Evolutionary conservation across 257 asterid species (phyloP), one percentile per base, ranked within the genome.

Genomic region (Linaria vulgaris): DNA sequence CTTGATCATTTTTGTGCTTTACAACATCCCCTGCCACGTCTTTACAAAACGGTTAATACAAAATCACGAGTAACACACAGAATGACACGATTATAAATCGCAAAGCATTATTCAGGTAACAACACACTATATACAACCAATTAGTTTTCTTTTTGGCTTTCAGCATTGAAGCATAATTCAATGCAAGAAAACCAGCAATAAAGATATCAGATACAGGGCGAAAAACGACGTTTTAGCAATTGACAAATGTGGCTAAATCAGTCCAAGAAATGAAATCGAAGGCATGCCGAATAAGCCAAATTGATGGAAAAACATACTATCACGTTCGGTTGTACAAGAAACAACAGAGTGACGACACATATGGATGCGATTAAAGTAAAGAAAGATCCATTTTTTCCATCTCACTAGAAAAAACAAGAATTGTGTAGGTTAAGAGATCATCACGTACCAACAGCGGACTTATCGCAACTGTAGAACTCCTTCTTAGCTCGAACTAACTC

Each of bases 301-400:
- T 53, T 46, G 72, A 66, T 63, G 78, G 70, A 53, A 74, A 78
- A 12, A 77, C 76, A 15, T 75, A 72, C 67, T 79, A 79, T 75
- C 80, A 80, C 82, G 88, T 44, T 56, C 44, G 51, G 17, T 58
- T 44, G 64, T 64, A 52, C 43, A 59, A 47, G 12, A 30, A 74
- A 79, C 69, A 46, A 77, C 68, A 67, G 73, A 77, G 63, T 7
- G n/a, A n/a, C n/a, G 17, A 59, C 80, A 79, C 80, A 79, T 71
- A 70, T 69, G 80, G 78, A 66, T 41, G 34, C 34, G 34, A 69
- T 68, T 59, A 62, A 70, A 59, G 68, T 16, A 19, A 44, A 69
- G 45, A 61, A 59, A 1, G 58, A 60, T 46, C 38, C 43, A 47
- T 66, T 69, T 64, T 27, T 54, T 74, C 63, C 12, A 5, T 48